Conservation (phyloP, 2,329 filamentous ascomycete species). For the Dryadomyces quercivorus region DNA sequence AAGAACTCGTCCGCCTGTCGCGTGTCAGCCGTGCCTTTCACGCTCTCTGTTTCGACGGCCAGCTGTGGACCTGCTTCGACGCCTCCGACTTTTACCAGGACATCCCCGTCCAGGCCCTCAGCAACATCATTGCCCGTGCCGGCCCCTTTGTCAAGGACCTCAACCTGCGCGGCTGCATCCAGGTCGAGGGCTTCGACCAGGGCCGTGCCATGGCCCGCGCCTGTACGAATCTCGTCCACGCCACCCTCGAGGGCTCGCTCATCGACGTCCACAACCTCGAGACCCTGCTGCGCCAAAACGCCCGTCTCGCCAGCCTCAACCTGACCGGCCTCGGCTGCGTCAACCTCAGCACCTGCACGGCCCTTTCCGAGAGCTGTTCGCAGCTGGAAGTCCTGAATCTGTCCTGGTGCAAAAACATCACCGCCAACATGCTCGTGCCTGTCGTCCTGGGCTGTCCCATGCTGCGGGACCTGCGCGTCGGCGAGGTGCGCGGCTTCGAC, state of each 20-base stretch:
- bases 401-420: constrained; percentile 84
- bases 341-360: constrained; percentile 74
- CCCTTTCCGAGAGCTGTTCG: constrained; percentile 69
- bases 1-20: constrained; percentile 69
- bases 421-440: constrained; percentile 60
- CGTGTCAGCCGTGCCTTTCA: constrained; percentile 69
- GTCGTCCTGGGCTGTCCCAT: constrained; percentile 62
- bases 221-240: constrained; percentile 77
- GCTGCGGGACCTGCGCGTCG: constrained; percentile 68
- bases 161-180: constrained; percentile 83
- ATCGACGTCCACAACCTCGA: constrained; percentile 72
- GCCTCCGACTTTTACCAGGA: constrained; percentile 76
- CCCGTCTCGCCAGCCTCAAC: constrained; percentile 70
- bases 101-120: constrained; percentile 72
- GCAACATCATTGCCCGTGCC: constrained; percentile 72
- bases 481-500: constrained; percentile 71
- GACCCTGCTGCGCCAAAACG: constrained; percentile 62
- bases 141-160: constrained; percentile 86
- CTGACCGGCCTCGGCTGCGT: constrained; percentile 70
- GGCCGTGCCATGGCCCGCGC: constrained; percentile 67
- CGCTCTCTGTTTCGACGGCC: constrained; percentile 81
- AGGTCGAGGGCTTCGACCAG: constrained; percentile 71
- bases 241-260: constrained; percentile 72
- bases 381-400: constrained; percentile 78
- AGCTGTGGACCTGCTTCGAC: constrained; percentile 81